Conservation (phyloP, 306 rosid genomes). For the Dalbergia cochinchinensis region DNA sequence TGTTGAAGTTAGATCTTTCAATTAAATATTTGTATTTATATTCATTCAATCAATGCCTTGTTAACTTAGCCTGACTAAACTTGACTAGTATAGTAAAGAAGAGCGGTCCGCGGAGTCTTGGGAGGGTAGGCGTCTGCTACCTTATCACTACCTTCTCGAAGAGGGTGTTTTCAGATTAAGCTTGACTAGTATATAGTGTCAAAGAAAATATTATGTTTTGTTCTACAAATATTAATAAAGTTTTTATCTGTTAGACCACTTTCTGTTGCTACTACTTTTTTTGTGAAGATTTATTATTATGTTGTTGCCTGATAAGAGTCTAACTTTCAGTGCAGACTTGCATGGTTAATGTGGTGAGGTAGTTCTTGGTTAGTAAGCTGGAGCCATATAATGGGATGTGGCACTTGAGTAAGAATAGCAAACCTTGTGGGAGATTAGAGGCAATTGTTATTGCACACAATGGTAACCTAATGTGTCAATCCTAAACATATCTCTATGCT, state of each 20-base stretch:
- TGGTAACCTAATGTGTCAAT: slow-evolving; percentile 54
- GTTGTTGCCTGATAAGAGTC: slow-evolving; percentile 44
- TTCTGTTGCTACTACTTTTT: background rate
- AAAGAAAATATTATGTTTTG: background rate
- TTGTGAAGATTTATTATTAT: slow-evolving; percentile 14
- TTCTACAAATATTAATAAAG: background rate
- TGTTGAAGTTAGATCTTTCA: slow-evolving; percentile 54
- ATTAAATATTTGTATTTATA: background rate
- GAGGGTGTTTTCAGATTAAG: no score
- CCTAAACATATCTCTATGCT: background rate
- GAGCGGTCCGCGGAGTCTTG: no score
- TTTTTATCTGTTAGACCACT: background rate
- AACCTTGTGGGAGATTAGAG: slow-evolving; percentile 84
- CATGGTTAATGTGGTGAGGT: slow-evolving; percentile 78
- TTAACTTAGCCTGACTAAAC: no score
- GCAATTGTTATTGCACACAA: slow-evolving; percentile 94
- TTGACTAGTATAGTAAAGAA: no score
- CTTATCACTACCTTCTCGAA: no score
- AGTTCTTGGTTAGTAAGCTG: slow-evolving; percentile 86
- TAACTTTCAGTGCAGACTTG: slow-evolving; percentile 60
- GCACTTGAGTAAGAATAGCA: no score
- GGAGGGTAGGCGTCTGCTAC: no score
- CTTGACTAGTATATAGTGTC: no score
- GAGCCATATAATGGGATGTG: slow-evolving; percentile 96
- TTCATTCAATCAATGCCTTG: slow-evolving; percentile 3